A percentile compares a stretch with the other conserved stretches of the same genome.
phyloP scores from a whole-genome alignment of 176 grass and related monocot species.

The Bolboschoenus planiculmis region DNA sequence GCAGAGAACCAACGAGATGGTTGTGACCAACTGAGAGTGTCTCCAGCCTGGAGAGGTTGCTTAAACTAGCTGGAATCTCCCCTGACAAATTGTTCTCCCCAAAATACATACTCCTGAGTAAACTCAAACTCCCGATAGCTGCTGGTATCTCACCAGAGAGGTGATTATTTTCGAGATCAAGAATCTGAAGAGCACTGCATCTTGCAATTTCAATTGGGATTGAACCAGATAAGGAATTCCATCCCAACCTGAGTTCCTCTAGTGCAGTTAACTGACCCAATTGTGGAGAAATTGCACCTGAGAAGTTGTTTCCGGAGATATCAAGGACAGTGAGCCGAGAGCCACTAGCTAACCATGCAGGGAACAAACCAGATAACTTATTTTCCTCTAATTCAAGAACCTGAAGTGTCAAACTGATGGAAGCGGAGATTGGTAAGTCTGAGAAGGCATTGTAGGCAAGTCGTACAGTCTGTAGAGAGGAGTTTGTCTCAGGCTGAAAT shows the following conservation, averaged over 20 bases:
- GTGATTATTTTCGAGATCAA: constrained; percentile 60
- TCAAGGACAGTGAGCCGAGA: constrained; percentile 54
- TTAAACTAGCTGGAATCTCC: constrained; percentile 39
- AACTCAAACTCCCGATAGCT: constrained; percentile 40
- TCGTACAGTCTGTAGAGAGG: constrained; percentile 64
- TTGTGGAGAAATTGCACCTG: constrained; percentile 35
- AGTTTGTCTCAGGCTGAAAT: constrained; percentile 35
- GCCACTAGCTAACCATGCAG: constrained; percentile 48
- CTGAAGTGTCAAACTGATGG: constrained; percentile 36
- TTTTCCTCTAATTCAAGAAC: constrained; percentile 62
- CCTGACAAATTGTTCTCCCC: constrained; percentile 58
- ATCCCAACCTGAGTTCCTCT: constrained; percentile 62
- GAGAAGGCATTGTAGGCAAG: constrained; percentile 63
- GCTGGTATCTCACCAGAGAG: constrained; percentile 54
- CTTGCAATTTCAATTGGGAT: constrained; percentile 58
- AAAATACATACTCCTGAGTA: constrained; percentile 57
- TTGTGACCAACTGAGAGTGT: constrained; percentile 48
- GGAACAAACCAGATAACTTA: constrained; percentile 47
- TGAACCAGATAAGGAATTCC: constrained; percentile 44
- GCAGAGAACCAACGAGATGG: constrained; percentile 39
- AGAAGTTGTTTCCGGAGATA: constrained; percentile 59
- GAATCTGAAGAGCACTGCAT: constrained; percentile 67
- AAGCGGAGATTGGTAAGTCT: constrained; percentile 29
- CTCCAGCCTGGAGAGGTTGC: constrained; percentile 56
- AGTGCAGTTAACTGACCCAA: constrained; percentile 53